phyloP scores from a whole-genome alignment of 345 rosid species.

The Rhodomyrtus tomentosa region DNA sequence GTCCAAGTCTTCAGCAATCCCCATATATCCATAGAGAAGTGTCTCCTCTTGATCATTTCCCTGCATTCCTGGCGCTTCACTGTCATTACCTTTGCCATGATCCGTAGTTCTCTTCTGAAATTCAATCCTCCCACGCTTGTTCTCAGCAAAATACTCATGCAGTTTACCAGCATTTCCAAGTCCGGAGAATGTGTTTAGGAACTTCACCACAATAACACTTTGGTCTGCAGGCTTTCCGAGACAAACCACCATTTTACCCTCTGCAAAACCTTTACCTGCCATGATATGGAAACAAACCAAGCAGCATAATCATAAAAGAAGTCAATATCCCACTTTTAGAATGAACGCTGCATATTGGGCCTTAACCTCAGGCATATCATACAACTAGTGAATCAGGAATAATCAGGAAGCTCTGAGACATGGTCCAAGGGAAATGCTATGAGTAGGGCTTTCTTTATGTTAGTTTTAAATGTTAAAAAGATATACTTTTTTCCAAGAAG shows the following conservation, averaged over 20 bases:
- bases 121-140: slow-evolving; percentile 31
- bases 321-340: background rate
- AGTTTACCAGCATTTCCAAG: slow-evolving; percentile 36
- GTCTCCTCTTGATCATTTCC: slow-evolving; percentile 28
- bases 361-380: background rate
- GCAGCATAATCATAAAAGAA: background rate
- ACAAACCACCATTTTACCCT: slow-evolving; percentile 37
- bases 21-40: slow-evolving; percentile 37
- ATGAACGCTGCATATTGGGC: background rate
- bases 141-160: slow-evolving; percentile 27
- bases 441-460: background rate
- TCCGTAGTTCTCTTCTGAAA: slow-evolving; percentile 13
- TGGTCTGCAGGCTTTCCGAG: slow-evolving; percentile 47
- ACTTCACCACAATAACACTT: slow-evolving; percentile 38
- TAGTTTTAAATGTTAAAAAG: background rate
- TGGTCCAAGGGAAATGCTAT: background rate
- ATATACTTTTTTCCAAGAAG: background rate
- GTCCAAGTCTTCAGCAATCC: slow-evolving; percentile 49
- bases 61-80: background rate
- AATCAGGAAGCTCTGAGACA: background rate
- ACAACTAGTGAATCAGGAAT: background rate
- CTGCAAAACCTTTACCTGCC: slow-evolving; percentile 35
- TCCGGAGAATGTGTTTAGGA: slow-evolving; percentile 37
- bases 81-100: background rate
- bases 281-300: background rate